These are phyloP conservation scores for Silene latifolia DNA, from an alignment of 148 eudicot genomes.

Conservation along the genomic window DNA sequence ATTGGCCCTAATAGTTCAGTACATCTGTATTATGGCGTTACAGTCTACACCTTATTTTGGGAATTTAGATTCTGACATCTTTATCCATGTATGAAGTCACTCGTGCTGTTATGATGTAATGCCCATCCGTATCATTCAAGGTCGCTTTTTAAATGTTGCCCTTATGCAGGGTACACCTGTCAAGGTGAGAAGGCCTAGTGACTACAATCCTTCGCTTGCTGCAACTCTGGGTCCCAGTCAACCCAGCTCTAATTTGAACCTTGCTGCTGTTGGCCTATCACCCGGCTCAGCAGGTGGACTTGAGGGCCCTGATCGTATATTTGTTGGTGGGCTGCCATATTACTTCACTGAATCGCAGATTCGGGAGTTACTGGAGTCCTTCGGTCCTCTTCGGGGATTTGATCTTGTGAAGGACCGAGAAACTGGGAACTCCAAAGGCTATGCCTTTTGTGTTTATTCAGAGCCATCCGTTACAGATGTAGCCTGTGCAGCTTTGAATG, in stretches of 20 bases:
- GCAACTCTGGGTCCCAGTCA: conserved; percentile 96
- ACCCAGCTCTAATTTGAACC: conserved; percentile 55
- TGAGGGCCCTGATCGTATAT: conserved; percentile 53
- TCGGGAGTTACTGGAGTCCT: conserved; percentile 85
- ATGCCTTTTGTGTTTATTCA: conserved; percentile 49
- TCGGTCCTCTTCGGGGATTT: conserved; percentile 72
- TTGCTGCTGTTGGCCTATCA: conserved; percentile 68
- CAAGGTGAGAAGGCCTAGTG: conserved; percentile 93
- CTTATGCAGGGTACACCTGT: conserved; percentile 78
- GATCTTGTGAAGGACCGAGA: conserved; percentile 53
- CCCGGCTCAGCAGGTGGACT: conserved; percentile 81
- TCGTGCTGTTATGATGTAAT: not conserved
- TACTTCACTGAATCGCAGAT: conserved; percentile 87
- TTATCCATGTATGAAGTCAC: too few species aligned
- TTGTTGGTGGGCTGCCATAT: conserved; percentile 55
- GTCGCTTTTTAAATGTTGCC: not conserved
- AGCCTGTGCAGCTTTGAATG: conserved; percentile 81
- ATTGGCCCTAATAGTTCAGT: too few species aligned
- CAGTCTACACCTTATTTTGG: too few species aligned
- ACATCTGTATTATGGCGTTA: too few species aligned
- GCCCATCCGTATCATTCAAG: not conserved
- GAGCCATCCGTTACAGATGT: conserved; percentile 45
- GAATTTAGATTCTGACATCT: too few species aligned
- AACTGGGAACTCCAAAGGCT: conserved; percentile 52
- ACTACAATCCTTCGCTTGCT: conserved; percentile 89